Evolutionary conservation across 805 yeast species (phyloP).

Genomic region (Kuraishia piskuri): DNA sequence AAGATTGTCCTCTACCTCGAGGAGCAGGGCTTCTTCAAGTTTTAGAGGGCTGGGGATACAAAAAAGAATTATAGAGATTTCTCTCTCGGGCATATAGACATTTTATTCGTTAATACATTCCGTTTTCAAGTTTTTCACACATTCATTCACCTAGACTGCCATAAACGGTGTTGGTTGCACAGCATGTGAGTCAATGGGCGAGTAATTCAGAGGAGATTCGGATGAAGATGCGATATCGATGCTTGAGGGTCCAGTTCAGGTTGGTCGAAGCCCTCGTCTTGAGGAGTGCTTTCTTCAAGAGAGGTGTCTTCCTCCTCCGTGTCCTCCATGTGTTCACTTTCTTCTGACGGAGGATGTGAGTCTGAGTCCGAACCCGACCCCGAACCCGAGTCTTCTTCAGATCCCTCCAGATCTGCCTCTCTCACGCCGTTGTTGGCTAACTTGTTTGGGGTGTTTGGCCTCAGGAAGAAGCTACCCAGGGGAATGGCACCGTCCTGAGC

Average conservation of each 20-base stretch:
- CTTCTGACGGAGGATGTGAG: too few relatives aligned
- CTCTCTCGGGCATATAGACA: neutral
- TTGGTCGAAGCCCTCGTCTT: too few relatives aligned
- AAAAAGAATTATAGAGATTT: neutral
- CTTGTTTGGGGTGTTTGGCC: constrained; percentile 53
- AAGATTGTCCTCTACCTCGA: constrained; percentile 66
- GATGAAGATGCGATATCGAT: too few relatives aligned
- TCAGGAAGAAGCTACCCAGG: constrained; percentile 31
- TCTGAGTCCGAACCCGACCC: too few relatives aligned
- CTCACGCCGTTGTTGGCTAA: constrained; percentile 28
- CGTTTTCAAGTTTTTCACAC: neutral
- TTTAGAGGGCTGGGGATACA: constrained; percentile 16
- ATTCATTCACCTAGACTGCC: neutral
- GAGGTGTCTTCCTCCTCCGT: too few relatives aligned
- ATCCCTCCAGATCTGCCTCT: constrained; percentile 1
- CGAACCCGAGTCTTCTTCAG: neutral
- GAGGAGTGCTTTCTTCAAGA: too few relatives aligned
- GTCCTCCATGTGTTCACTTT: too few relatives aligned
- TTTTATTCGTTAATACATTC: neutral
- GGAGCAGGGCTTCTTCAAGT: constrained; percentile 73
- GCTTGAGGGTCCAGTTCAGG: too few relatives aligned
- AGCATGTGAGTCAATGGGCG: too few relatives aligned
- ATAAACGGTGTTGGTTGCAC: neutral
- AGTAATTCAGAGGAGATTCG: too few relatives aligned
- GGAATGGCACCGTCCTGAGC: constrained; percentile 42